Conservation (phyloP, 495 filamentous ascomycete genomes). For the Pseudevernia furfuracea region DNA sequence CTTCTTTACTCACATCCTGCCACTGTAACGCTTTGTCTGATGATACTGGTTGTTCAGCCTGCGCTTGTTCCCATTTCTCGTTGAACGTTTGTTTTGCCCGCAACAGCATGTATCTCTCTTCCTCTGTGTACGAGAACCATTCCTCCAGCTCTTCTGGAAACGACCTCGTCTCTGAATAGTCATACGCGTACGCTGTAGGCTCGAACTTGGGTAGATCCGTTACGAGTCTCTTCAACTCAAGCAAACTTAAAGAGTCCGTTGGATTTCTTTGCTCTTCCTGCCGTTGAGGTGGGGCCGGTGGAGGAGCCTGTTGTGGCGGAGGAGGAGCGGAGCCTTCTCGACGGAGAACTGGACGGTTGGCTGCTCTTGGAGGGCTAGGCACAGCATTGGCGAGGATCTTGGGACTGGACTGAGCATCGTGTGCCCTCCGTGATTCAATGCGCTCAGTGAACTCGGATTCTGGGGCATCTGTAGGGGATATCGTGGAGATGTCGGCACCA, state of each 20-base stretch:
- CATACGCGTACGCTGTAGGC: slow-evolving; percentile 84
- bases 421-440: slow-evolving; percentile 35
- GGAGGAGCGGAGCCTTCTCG: slow-evolving; percentile 47
- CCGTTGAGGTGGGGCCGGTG: slow-evolving; percentile 49
- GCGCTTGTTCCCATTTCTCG: slow-evolving; percentile 50
- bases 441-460: slow-evolving; percentile 44
- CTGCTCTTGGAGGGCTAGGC: slow-evolving; percentile 24
- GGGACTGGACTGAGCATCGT: slow-evolving; percentile 22
- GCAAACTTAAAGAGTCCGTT: slow-evolving; percentile 71
- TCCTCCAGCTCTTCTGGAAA: slow-evolving; percentile 88
- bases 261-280: slow-evolving; percentile 41
- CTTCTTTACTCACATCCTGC: slow-evolving; percentile 41
- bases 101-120: slow-evolving; percentile 59
- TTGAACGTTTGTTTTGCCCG: slow-evolving; percentile 66
- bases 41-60: slow-evolving; percentile 35
- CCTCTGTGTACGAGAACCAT: slow-evolving; percentile 87
- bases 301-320: slow-evolving; percentile 50
- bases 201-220: slow-evolving; percentile 72
- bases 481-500: slow-evolving; percentile 45
- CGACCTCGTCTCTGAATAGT: slow-evolving; percentile 72
- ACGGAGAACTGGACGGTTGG: slow-evolving; percentile 45
- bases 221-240: slow-evolving; percentile 72
- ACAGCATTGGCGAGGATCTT: slow-evolving; percentile 25
- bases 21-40: slow-evolving; percentile 38
- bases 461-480: slow-evolving; percentile 36